phyloP scores from a whole-genome alignment of 257 asterid species.

The Verbascum thapsus region DNA sequence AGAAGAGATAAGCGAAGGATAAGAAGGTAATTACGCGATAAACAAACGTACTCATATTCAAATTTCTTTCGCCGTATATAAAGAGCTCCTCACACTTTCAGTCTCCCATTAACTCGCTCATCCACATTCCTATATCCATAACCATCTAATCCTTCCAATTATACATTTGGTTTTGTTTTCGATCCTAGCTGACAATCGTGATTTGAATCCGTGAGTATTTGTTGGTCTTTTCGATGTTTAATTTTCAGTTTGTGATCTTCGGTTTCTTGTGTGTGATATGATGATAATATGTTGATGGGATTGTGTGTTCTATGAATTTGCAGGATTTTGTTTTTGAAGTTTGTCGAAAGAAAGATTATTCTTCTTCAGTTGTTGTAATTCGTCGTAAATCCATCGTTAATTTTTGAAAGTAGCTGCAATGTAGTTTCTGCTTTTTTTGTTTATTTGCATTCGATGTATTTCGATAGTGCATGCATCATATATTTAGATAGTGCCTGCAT shows the following conservation, averaged over 20 bases:
- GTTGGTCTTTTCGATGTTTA: background rate
- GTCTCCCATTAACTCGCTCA: constrained; percentile 17
- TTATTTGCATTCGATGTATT: background rate
- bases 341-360: constrained; percentile 10
- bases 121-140: background rate
- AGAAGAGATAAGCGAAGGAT: constrained; percentile 30
- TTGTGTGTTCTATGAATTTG: background rate
- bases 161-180: constrained; percentile 16
- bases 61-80: constrained; percentile 29
- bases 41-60: constrained; percentile 26
- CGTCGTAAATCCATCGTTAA: constrained; percentile 12
- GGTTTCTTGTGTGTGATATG: background rate
- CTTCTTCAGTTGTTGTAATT: constrained; percentile 10
- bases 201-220: constrained; percentile 23
- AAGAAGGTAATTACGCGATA: background rate
- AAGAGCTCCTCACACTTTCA: background rate
- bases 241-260: background rate
- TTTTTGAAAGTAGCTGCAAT: constrained; percentile 13
- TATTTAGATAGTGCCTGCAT: too few species aligned
- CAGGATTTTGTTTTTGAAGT: constrained; percentile 29
- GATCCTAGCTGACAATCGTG: constrained; percentile 17
- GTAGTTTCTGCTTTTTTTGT: background rate
- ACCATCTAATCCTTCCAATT: constrained; percentile 22
- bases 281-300: background rate
- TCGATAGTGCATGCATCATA: background rate